These are phyloP conservation scores for Serpula lacrymans DNA, from an alignment of 768 basidiomycete genomes.

Conservation along the genomic window DNA sequence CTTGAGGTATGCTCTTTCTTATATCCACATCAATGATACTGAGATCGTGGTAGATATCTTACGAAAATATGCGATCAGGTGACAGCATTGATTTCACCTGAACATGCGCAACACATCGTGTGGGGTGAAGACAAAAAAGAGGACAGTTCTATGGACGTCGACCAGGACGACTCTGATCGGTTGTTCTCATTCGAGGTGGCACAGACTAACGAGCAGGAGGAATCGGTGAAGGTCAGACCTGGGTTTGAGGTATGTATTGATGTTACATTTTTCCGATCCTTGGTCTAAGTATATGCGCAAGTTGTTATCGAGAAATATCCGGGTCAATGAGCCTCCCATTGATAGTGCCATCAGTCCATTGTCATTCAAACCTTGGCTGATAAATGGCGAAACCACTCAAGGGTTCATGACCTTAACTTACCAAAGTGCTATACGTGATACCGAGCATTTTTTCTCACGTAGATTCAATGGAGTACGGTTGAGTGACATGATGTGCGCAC, in stretches of 20 bases:
- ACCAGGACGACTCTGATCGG: slow-evolving; percentile 42
- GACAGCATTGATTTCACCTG: slow-evolving; percentile 45
- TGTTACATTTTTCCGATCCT: not conserved
- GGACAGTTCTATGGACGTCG: slow-evolving; percentile 23
- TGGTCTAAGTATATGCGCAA: slow-evolving; percentile 7
- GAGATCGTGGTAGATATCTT: slow-evolving; percentile 42
- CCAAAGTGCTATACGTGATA: slow-evolving; percentile 7
- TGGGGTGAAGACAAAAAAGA: slow-evolving; percentile 35
- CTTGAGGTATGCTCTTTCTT: slow-evolving; percentile 43
- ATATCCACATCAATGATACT: not conserved
- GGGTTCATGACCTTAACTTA: slow-evolving; percentile 36
- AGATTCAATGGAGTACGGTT: slow-evolving; percentile 12
- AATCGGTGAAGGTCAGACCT: slow-evolving; percentile 37
- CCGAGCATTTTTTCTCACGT: slow-evolving; percentile 1
- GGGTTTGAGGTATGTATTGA: slow-evolving; percentile 42
- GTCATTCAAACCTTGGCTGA: slow-evolving; percentile 22
- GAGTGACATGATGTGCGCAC: slow-evolving; percentile 15
- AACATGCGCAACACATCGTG: slow-evolving; percentile 42
- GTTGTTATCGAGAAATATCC: slow-evolving; percentile 10
- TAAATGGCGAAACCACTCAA: slow-evolving; percentile 39
- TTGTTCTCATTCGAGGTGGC: slow-evolving; percentile 52
- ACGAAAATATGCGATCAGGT: slow-evolving; percentile 58
- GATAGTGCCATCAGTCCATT: slow-evolving; percentile 7
- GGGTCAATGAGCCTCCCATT: slow-evolving; percentile 4
- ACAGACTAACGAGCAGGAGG: slow-evolving; percentile 54